A percentile compares a stretch with the other conserved stretches of the same genome.
phyloP scores from a whole-genome alignment of 1,284 basidiomycete species.

The Macrocybe sp. region DNA sequence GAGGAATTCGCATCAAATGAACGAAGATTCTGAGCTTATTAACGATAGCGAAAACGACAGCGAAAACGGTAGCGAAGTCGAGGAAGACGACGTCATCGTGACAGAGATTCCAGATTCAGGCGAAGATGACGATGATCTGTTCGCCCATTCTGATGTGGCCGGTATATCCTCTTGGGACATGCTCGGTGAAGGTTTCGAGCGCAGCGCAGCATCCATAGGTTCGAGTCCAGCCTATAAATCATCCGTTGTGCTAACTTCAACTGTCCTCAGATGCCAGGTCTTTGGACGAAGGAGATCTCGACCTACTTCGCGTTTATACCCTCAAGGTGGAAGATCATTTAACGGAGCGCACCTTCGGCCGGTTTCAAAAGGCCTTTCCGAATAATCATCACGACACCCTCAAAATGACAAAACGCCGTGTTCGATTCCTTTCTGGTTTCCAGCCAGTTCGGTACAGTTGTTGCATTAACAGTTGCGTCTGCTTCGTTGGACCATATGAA shows the following conservation, averaged over 20 bases:
- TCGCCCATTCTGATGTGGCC: neutral
- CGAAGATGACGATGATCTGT: conserved; percentile 1
- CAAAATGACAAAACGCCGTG: conserved; percentile 12
- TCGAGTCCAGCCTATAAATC: conserved; percentile 2
- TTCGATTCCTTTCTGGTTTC: conserved; percentile 23
- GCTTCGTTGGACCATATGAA: conserved; percentile 22
- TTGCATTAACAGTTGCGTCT: conserved; percentile 30
- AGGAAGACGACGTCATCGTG: neutral
- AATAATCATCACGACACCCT: conserved; percentile 6
- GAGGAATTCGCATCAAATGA: neutral
- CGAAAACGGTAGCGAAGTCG: neutral
- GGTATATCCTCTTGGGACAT: conserved; percentile 11
- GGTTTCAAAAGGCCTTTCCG: conserved; percentile 13
- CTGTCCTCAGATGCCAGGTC: conserved; percentile 5
- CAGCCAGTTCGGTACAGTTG: conserved; percentile 28
- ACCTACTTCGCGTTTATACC: conserved; percentile 8
- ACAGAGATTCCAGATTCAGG: neutral
- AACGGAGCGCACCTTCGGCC: conserved; percentile 7
- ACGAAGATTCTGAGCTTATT: neutral
- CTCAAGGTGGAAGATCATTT: conserved; percentile 12
- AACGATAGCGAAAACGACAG: neutral
- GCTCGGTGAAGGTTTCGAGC: conserved; percentile 14
- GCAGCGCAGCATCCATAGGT: conserved; percentile 15
- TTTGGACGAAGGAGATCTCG: conserved; percentile 9
- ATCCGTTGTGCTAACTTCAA: conserved; percentile 1